Evolutionary conservation across 345 rosid species (phyloP).

Genomic region (Eutrema japonicum): DNA sequence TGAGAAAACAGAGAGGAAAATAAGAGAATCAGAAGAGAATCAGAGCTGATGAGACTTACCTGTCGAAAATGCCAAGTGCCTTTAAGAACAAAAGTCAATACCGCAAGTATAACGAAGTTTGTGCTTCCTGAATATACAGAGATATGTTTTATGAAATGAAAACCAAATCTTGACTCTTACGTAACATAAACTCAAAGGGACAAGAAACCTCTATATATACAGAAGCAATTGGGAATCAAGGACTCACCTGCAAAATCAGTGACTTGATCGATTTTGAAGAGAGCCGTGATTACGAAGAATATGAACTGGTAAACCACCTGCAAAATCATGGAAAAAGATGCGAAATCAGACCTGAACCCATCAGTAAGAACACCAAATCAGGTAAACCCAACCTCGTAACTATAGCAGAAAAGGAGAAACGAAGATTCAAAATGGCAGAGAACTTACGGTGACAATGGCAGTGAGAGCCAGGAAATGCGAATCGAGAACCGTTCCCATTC

Average conservation of each 20-base stretch:
- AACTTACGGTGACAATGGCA: conserved; percentile 55
- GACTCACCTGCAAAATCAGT: conserved; percentile 88
- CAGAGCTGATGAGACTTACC: conserved; percentile 45
- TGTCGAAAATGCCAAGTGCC: conserved; percentile 91
- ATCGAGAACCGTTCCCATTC: conserved; percentile 82
- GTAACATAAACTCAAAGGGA: background rate
- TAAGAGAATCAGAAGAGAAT: background rate
- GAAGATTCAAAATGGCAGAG: background rate
- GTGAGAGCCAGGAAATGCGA: conserved; percentile 78
- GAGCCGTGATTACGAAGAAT: conserved; percentile 78
- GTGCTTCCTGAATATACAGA: conserved; percentile 71
- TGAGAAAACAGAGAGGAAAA: background rate
- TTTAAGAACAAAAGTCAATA: conserved; percentile 71
- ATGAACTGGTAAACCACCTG: conserved; percentile 77
- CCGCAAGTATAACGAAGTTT: conserved; percentile 74
- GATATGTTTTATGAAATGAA: background rate
- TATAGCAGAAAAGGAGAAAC: background rate
- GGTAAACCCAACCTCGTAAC: background rate
- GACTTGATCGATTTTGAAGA: conserved; percentile 84
- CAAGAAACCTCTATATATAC: conserved; percentile 10
- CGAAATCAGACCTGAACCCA: conserved; percentile 9
- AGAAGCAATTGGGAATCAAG: background rate
- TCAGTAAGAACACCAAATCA: background rate
- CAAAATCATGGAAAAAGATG: background rate
- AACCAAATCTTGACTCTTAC: conserved; percentile 20